Evolutionary conservation across 2,329 filamentous ascomycete genomes (phyloP), one percentile per base, ranked within the genome.

Genomic region (Pseudogymnoascus sp.): DNA sequence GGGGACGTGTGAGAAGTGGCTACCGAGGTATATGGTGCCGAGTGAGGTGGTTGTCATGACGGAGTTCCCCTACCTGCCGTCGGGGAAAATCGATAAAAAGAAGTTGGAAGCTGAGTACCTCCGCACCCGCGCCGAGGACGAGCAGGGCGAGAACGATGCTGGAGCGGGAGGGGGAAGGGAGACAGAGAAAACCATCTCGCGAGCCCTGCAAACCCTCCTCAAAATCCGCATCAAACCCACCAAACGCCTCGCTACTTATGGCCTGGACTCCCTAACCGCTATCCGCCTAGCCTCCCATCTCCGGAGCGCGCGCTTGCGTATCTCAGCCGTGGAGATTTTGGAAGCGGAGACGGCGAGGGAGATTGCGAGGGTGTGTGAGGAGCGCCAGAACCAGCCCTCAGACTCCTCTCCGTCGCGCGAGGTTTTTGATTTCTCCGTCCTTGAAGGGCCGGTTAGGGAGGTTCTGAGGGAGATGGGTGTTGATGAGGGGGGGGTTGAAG

Each of bases 11-110:
- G 80, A 79, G 60, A 79, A 80, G 60, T 96, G 91, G 90, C 79
- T 97, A 1, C 91, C 92, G 0, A 79, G 80, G 3, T 94, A 87
- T 71, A 96, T 96, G 92, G 76, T 95, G 1, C 92, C 92, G 0
- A 82, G 83, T 3, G 88, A 95, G 65, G 77, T 95, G 23, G 73
- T 91, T 0, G 70, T 89, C 1, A 75, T 89, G 66, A 67, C 79
- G 0, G 77, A 81, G 7, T 86, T 96, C 63, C 91, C 91, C 0
- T 85, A 87, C 61, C 77, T 96, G 18, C 80, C 91, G 2, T 96
- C 91, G 0, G 92, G 92, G 0, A 97, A 97, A 71, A 81, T 92
- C 12, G 89, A 96, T 70, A 85, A 85, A 61, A 88, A 85, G 68
- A 75, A 73, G 11, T 75, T 96, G 6, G 79, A 85, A 67, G 71